Evolutionary conservation across 1,139 yeast genomes (phyloP), one percentile per base, ranked within the genome.

Genomic region (Arxiozyma bovina): DNA sequence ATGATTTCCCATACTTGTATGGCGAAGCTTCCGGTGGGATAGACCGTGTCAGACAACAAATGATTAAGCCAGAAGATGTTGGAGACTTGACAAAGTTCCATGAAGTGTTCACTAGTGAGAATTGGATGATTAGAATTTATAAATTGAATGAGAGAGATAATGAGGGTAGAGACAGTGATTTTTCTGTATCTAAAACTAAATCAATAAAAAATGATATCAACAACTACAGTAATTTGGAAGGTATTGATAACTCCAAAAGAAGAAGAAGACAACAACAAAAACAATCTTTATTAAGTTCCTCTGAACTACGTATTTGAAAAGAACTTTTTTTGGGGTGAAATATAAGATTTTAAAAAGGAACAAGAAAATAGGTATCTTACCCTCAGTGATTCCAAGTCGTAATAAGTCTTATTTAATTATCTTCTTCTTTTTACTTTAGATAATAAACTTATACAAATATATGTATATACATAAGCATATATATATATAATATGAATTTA

Each of bases 71-170:
- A 7, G 73, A 73, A 11, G 75, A 77, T 54, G 74, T 81, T 38
- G 86, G 87, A 45, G 77, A 81, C 52, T 77, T 91, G 63, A 83
- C 83, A 68, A 85, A 85, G 52, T 76, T 91, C 50, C 99, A 94
- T 66, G 99, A 94, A 75, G 99, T 86, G 0, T 94, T 85, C 74
- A 93, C 99, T 1, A 79, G 94, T 53, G 96, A 90, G 68, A 94
- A 93, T 77, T 94, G 98, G 98, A 79, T 94, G 63, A 97, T 94
- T 40, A 82, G 99, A 74, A 81, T 94, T 59, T 94, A 87, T 76
- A 88, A 90, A 77, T 90, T 94, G 61, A 93, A 91, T 74, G 94
- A 89, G 60, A 78, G 81, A 58, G 99, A 94, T 70, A 82, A 82
- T 60, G 81, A 87, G 59, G 99, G 98, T 53, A 82, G 99, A 71